Percentiles rank a stretch among this genome's conserved stretches.
phyloP scores from a whole-genome alignment of 305 asterid species.

The Nicotiana rustica region DNA sequence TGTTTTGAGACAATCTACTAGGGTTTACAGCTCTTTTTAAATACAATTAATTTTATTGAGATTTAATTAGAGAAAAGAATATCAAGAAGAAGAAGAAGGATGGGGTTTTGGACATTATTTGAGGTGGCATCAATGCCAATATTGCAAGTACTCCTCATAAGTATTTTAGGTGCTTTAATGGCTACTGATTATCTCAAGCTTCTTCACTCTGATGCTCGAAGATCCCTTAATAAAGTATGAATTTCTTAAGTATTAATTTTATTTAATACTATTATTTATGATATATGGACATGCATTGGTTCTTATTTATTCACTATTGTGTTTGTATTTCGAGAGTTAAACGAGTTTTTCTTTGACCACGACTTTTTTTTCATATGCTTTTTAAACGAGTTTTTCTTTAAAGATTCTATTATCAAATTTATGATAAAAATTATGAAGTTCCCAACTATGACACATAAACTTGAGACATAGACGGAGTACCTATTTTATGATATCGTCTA shows the following conservation, averaged over 20 bases:
- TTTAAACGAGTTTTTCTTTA: no score
- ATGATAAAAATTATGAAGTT: not conserved
- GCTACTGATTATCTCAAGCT: constrained; percentile 69
- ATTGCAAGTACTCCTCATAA: constrained; percentile 62
- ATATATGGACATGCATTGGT: no score
- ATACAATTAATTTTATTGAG: no score
- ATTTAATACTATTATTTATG: not conserved
- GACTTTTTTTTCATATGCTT: no score
- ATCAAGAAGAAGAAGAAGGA: constrained; percentile 35
- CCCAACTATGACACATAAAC: no score
- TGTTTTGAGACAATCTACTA: not conserved
- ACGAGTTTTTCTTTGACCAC: no score
- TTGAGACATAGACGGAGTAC: no score
- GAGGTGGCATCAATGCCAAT: constrained; percentile 88
- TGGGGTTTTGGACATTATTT: constrained; percentile 73
- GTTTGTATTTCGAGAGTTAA: no score
- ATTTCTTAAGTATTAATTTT: not conserved
- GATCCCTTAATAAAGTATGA: constrained; percentile 61
- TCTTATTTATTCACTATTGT: no score
- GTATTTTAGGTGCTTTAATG: constrained; percentile 72
- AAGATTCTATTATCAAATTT: no score
- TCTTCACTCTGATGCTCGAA: constrained; percentile 59
- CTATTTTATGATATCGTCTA: not conserved
- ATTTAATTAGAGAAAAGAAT: not conserved
- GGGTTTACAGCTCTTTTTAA: no score